These are phyloP conservation scores for Arxiozyma bovina DNA, from an alignment of 1,139 yeast genomes.

Conservation along the genomic window DNA sequence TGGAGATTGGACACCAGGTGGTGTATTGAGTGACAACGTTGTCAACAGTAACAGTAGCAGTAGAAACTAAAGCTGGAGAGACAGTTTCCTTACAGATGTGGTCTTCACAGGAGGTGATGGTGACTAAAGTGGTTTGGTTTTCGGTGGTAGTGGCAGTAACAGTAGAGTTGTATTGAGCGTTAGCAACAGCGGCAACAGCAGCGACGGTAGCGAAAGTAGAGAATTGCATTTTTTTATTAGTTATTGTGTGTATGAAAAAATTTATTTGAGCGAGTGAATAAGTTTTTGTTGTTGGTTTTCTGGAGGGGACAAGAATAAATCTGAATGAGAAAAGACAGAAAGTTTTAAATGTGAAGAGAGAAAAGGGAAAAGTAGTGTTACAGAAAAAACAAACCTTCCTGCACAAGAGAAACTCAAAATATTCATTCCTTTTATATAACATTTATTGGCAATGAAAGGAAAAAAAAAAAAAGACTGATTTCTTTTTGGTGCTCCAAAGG, in stretches of 20 bases:
- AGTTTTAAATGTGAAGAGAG: too few species aligned
- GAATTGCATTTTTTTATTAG: conserved; percentile 29
- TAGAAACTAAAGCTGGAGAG: conserved; percentile 31
- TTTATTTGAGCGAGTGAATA: conserved; percentile 6
- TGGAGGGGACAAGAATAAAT: not conserved
- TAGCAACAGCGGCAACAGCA: conserved; percentile 31
- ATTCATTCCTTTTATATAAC: too few species aligned
- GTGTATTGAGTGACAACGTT: conserved; percentile 30
- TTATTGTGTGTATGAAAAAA: not conserved
- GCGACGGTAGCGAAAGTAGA: conserved; percentile 32
- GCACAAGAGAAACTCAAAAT: too few species aligned
- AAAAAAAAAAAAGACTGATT: not conserved
- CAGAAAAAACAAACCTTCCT: not conserved
- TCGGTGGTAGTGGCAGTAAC: conserved; percentile 30
- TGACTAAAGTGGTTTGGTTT: conserved; percentile 35
- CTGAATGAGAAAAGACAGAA: too few species aligned
- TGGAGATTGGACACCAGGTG: conserved; percentile 31
- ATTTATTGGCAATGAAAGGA: not conserved
- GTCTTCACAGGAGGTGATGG: conserved; percentile 42
- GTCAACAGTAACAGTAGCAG: conserved; percentile 31
- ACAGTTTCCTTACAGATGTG: conserved; percentile 29
- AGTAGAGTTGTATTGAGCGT: conserved; percentile 30
- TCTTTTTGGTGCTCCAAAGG: too few species aligned
- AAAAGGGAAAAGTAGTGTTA: not conserved
- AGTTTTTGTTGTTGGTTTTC: conserved; percentile 4